A percentile compares a stretch with the other conserved stretches of the same genome.
These are phyloP conservation scores for Candida labiduridarum DNA, from an alignment of 1,139 yeast species.

Conservation along the genomic window DNA sequence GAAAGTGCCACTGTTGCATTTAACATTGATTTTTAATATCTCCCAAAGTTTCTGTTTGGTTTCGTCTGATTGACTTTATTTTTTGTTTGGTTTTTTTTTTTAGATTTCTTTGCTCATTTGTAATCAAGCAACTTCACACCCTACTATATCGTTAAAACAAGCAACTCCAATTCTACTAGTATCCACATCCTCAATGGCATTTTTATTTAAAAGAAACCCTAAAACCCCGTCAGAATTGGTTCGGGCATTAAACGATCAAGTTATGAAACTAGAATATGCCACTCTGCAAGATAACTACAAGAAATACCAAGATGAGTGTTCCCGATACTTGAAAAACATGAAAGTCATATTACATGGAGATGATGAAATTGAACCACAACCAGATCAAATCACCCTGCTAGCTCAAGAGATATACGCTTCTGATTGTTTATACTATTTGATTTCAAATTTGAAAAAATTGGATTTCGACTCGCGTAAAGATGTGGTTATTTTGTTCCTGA, in stretches of 20 bases:
- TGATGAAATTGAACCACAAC: constrained; percentile 66
- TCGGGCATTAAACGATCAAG: constrained; percentile 71
- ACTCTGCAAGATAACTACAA: constrained; percentile 52
- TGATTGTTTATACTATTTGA: constrained; percentile 65
- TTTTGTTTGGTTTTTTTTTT: background rate
- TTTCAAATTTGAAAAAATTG: constrained; percentile 58
- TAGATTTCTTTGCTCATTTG: background rate
- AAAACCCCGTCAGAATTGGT: constrained; percentile 87
- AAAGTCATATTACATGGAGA: constrained; percentile 75
- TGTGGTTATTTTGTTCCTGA: constrained; percentile 71
- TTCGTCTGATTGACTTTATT: background rate
- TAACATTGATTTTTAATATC: background rate
- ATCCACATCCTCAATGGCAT: constrained; percentile 60
- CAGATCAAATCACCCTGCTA: constrained; percentile 72
- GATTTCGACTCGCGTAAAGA: constrained; percentile 92
- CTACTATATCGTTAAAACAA: no score
- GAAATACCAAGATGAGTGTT: constrained; percentile 74
- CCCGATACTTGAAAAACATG: constrained; percentile 67
- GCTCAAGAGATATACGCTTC: constrained; percentile 78
- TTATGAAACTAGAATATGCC: constrained; percentile 57
- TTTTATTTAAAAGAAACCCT: constrained; percentile 88
- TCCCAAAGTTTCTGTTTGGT: background rate
- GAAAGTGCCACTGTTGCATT: background rate
- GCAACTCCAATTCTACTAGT: background rate
- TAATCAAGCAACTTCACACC: background rate